phyloP scores from a whole-genome alignment of 192 early-diverging fungal genomes.

The Dispira parvispora region DNA sequence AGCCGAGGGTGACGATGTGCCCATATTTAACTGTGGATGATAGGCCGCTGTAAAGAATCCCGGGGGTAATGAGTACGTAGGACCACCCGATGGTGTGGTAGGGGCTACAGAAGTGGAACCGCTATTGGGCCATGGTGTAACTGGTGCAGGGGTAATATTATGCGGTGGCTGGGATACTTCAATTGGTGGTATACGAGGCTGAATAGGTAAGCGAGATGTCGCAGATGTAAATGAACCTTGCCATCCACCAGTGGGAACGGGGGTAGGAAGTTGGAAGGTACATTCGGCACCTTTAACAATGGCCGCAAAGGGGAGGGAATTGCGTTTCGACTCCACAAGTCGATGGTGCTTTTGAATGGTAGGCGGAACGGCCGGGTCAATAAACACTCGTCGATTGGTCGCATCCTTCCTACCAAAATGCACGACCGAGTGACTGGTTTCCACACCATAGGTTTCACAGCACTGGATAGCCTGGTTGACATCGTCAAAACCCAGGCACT shows the following conservation, averaged over 20 bases:
- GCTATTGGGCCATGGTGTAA: neutral
- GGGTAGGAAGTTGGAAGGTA: neutral
- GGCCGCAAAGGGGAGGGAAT: neutral
- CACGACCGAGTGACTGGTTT: slow-evolving; percentile 14
- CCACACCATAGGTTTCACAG: slow-evolving; percentile 18
- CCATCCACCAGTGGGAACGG: neutral
- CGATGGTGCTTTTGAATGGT: neutral
- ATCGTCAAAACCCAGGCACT: slow-evolving; percentile 41
- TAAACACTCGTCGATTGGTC: slow-evolving; percentile 15
- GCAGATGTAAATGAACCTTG: neutral
- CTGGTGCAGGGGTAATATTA: neutral
- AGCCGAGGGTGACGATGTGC: neutral
- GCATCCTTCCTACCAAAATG: slow-evolving; percentile 22
- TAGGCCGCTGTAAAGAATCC: neutral
- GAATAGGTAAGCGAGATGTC: neutral
- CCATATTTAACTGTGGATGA: neutral
- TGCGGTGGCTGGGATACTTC: too few species aligned
- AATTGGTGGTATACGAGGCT: neutral
- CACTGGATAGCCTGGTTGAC: slow-evolving; percentile 26
- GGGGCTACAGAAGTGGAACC: neutral
- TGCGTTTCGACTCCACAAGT: neutral
- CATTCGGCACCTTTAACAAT: neutral
- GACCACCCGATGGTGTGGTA: neutral
- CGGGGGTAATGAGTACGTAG: neutral
- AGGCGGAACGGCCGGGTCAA: slow-evolving; percentile 12